Conservation (phyloP, 2,329 filamentous ascomycete genomes). For the Sphaceloma murrayae region DNA sequence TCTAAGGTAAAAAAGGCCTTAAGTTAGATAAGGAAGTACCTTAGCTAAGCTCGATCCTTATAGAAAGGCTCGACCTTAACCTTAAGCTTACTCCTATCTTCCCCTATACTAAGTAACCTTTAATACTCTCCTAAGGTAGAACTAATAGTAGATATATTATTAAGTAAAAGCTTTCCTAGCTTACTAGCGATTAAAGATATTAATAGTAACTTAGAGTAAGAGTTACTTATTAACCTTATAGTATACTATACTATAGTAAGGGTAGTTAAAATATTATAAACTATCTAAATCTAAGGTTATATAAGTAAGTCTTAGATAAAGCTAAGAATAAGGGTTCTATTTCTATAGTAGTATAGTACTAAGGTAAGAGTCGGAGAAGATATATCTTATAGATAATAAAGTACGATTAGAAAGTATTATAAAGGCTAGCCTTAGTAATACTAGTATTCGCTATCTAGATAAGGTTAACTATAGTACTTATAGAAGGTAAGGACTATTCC, state of each 20-base stretch:
- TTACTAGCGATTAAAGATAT: conserved; percentile 7
- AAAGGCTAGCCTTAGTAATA: no score
- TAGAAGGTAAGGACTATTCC: conserved; percentile 16
- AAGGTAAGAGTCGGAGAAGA: no score
- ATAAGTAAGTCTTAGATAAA: conserved; percentile 13
- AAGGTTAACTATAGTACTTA: conserved; percentile 17
- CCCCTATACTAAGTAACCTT: not conserved
- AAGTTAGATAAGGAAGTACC: not conserved
- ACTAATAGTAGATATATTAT: conserved; percentile 1
- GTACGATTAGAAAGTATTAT: no score
- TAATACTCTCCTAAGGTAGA: not conserved
- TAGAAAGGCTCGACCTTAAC: not conserved
- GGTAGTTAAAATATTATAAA: conserved; percentile 15
- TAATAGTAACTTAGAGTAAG: conserved; percentile 5
- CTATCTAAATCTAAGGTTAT: conserved; percentile 14
- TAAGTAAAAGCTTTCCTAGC: not conserved
- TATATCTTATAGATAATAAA: no score
- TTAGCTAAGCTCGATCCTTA: not conserved
- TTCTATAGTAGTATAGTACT: not conserved
- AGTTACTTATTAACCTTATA: conserved; percentile 10
- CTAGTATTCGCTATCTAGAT: not conserved
- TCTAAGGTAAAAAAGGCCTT: not conserved
- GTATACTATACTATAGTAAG: conserved; percentile 4
- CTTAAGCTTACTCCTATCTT: not conserved
- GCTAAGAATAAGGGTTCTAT: conserved; percentile 10